Percentiles rank a stretch among this genome's conserved stretches.
Conservation (phyloP, 2,329 filamentous ascomycete genomes). For the Juglanconis oblonga region DNA sequence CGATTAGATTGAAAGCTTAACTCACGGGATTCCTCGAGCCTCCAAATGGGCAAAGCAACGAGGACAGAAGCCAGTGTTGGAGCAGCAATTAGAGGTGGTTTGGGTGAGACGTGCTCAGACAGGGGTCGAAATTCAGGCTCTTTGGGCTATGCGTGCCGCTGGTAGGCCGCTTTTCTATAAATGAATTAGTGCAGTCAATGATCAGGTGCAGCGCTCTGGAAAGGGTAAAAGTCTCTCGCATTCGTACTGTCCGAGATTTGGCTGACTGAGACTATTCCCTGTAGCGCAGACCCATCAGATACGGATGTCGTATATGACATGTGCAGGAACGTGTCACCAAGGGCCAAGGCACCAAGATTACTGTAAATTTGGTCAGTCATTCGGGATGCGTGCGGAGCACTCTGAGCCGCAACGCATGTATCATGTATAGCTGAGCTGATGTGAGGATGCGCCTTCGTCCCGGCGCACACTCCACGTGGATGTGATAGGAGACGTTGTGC, state of each 20-base stretch:
- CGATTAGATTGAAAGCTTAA: conserved; percentile 5
- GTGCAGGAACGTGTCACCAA: background rate
- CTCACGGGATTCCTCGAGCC: background rate
- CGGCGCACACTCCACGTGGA: background rate
- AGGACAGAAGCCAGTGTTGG: background rate
- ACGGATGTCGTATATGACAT: background rate
- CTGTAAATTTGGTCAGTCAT: background rate
- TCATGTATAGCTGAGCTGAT: background rate
- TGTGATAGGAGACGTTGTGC: background rate
- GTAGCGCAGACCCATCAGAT: background rate
- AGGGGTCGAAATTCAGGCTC: background rate
- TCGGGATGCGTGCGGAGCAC: background rate
- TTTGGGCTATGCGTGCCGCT: background rate
- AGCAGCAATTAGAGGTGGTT: background rate
- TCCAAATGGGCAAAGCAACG: background rate
- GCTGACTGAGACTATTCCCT: conserved; percentile 2
- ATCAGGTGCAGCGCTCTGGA: background rate
- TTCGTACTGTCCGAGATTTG: background rate
- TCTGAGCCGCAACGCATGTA: background rate
- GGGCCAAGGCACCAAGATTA: background rate
- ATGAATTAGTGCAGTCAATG: background rate
- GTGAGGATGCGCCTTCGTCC: too few relatives aligned
- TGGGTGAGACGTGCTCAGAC: conserved; percentile 1
- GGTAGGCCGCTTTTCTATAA: background rate
- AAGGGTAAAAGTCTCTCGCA: background rate